Evolutionary conservation across 805 yeast genomes (phyloP), one percentile per base, ranked within the genome.

Genomic region (Teunomyces cretensis): DNA sequence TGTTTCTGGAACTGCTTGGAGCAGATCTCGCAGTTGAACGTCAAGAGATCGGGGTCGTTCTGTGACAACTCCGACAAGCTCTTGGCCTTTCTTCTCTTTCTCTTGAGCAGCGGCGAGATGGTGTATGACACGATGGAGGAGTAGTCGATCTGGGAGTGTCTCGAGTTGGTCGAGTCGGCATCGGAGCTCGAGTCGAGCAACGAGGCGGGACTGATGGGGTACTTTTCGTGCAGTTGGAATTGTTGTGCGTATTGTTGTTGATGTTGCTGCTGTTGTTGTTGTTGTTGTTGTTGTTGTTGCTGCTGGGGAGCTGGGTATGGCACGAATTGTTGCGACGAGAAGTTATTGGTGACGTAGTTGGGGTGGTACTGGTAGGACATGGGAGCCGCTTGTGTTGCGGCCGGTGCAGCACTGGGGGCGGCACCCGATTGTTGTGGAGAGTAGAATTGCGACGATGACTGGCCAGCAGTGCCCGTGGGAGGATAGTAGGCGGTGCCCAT

Each of bases 1-100:
- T 78, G 78, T 48, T 74, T 74, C 51, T 65, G 70, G 54, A 76
- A 76, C 9, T 64, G 64, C 50, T 75, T 76, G 9, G 67, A 71
- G 54, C 81, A 76, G 3, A 61, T 57, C 7, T 59, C 57, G 51
- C 81, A 76, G 4, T 72, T 70, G 51, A 60, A 70, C 8, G 49
- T 46, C 13, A 52, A 48, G 17, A 39, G 41, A 5, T 43, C 42
- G 28, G 19, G 14, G 15, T 33, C 30, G n/a, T 28, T 35, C 26
- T n/a, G 24, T 2, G 41, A 38, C 13, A 26, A 33, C 14, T 44
- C 47, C 16, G 44, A 40, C 17, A 44, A 14, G 15, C 41, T 33
- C 41, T 40, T 40, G 28, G 47, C 44, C 33, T 36, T 44, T 22
- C 49, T 48, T 31, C 55, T 39, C 30, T 51, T 51, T 15, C 55